These are phyloP conservation scores for Malus hybrid DNA, from an alignment of 331 rosid genomes.

Conservation along the genomic window DNA sequence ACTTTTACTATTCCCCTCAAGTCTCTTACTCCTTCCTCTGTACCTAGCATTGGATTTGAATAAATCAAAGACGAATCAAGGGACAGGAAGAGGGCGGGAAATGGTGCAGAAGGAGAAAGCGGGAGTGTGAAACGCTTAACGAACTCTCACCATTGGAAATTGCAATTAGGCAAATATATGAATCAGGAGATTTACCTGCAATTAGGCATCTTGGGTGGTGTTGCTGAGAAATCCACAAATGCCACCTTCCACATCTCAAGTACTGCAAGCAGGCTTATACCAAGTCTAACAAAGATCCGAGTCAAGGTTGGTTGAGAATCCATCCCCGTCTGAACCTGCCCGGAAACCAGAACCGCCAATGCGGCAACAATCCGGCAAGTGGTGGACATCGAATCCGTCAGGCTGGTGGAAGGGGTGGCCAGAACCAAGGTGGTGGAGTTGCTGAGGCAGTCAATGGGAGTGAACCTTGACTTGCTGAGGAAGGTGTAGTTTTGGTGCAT, in stretches of 20 bases:
- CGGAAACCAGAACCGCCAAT: slow-evolving; percentile 27
- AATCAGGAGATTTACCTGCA: slow-evolving; percentile 27
- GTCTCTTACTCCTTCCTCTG: no score
- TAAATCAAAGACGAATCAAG: no score
- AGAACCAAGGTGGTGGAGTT: slow-evolving; percentile 49
- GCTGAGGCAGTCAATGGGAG: slow-evolving; percentile 49
- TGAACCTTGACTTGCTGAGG: slow-evolving; percentile 33
- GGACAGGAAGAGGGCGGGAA: no score
- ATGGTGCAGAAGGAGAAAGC: no score
- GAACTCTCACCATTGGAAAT: not conserved
- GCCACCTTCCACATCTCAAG: slow-evolving; percentile 43
- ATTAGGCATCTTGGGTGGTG: not conserved
- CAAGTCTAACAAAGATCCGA: slow-evolving; percentile 45
- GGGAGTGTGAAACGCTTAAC: no score
- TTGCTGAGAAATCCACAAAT: slow-evolving; percentile 41
- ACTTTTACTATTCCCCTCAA: no score
- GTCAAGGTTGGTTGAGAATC: slow-evolving; percentile 18
- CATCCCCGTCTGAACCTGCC: slow-evolving; percentile 18
- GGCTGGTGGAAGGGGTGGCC: slow-evolving; percentile 35
- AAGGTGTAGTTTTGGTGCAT: slow-evolving; percentile 43
- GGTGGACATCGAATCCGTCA: slow-evolving; percentile 17
- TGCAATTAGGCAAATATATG: not conserved
- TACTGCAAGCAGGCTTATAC: slow-evolving; percentile 49
- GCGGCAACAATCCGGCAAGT: slow-evolving; percentile 33
- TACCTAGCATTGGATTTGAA: no score